Base-by-base conservation (phyloP, 176 grass and related monocot genomes). In the Carex kokanica region DNA sequence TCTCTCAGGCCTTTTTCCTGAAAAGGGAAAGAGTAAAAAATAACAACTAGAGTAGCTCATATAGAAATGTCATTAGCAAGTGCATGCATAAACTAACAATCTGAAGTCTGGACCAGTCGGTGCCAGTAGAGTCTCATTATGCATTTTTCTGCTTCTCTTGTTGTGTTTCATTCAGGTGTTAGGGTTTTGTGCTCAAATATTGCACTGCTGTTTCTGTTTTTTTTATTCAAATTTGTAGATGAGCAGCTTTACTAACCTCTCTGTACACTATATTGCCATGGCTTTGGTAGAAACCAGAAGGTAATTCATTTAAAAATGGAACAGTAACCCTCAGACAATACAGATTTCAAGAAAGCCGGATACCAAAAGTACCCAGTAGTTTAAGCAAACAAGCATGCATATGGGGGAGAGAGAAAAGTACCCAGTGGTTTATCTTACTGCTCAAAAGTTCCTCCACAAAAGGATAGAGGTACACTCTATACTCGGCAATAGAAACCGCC, bases 351-450 rank as follows among this genome's bases (percentile, higher is more conserved):
- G 5, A 77, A 29, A 29, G 21, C 11, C 17, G 20, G 40, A 74
- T 49, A 43, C 36, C 36, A 38, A 38, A 38, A 38, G 36, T 38
- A 38, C 4, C 36, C 36, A 53, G 54, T 53, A 75, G 21, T 54
- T 14, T 81, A 62, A 77, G 45, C 52, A 85, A 85, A 82, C 31
- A 92, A 52, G 40, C 70, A 49, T 11, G 58, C 2, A 83, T 86
- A 84, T 78, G 56, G 17, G 65, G 36, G 14, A 18, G 72, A 31
- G 8, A 29, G 49, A 31, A 82, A 43, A 80, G 64, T 93, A 95
- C 95, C 95, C 95, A 95, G 84, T 98, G 95, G 67, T 88, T 90
- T 87, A 90, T 94, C 92, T 98, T 98, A 45, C 86, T 90, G 92
- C 84, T 87, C 8, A 95, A 78, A 21, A 98, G 84, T 79, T 98